phyloP scores from a whole-genome alignment of 176 grass and related monocot species.

The Oropetium thomaeum region DNA sequence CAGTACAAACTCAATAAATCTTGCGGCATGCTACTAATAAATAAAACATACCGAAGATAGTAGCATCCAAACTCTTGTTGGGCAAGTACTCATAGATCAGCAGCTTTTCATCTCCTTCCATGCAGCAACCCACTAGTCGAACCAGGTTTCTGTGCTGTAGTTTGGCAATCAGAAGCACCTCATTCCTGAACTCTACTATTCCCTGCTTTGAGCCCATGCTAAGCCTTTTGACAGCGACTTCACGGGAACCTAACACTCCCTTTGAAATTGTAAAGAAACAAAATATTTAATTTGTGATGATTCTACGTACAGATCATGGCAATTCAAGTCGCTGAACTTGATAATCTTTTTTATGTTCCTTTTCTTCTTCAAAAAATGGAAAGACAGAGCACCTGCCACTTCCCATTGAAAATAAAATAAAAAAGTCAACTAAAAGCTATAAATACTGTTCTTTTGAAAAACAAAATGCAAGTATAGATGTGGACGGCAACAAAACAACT shows the following conservation, averaged over 20 bases:
- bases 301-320: neutral
- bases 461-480: neutral
- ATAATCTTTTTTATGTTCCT: no score
- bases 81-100: slow-evolving; percentile 41
- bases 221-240: slow-evolving; percentile 48
- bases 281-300: neutral
- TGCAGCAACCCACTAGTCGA: slow-evolving; percentile 32
- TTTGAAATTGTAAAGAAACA: neutral
- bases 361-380: no score
- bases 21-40: neutral
- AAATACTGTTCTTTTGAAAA: neutral
- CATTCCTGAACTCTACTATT: slow-evolving; percentile 34
- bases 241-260: slow-evolving; percentile 25
- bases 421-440: neutral
- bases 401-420: no score
- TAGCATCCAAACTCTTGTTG: slow-evolving; percentile 33
- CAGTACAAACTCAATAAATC: no score
- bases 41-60: slow-evolving; percentile 30
- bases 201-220: slow-evolving; percentile 40
- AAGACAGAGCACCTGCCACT: no score
- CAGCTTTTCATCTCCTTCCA: slow-evolving; percentile 39
- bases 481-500: neutral
- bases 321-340: no score
- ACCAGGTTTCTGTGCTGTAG: slow-evolving; percentile 41
- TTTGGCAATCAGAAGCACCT: slow-evolving; percentile 36